Base-by-base conservation (phyloP, 345 rosid genomes). In the Pseudoturritis turrita region DNA sequence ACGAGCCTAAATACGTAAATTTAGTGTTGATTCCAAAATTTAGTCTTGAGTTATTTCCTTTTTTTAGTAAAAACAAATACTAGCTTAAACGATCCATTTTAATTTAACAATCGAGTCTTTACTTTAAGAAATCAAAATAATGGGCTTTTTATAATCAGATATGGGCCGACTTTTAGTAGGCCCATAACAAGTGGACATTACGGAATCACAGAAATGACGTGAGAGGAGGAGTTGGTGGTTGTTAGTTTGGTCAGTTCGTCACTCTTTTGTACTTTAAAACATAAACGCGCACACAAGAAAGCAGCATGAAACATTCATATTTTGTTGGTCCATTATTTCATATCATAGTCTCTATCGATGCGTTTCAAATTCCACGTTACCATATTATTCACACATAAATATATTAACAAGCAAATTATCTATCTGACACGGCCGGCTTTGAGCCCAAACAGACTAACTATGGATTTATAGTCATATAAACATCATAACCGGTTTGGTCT, bases 261-360 rank as follows among this genome's bases (percentile, higher is more conserved):
- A 54, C 46, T 69, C 52, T 52, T n/a, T 61, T 62, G 13, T 11
- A 12, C 39, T 26, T 63, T 2, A 4, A 7, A n/a, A 28, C 4
- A 35, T 4, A 33, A 41, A 47, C 19, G 28, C 28, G 53, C 15
- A 72, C 47, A 53, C 31, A 72, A 72, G 26, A 63, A 33, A 64
- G 59, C 33, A 10, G 65, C 77, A 50, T 73, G 77, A 46, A 46
- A 46, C 65, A 57, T 25, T 64, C 72, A 45, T 2, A 3, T 36
- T 28, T 36, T 47, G 35, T 55, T 55, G 71, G 43, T 64, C 57
- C 40, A 2, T 23, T 35, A 10, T 33, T 22, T 57, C 11, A 10
- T 36, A 26, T 19, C 14, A 26, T 6, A 23, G 14, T 62, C 41
- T 62, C 25, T 22, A 7, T 21, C 31, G 10, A 44, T 35, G 62